Conservation (phyloP, 805 yeast species). For the Suhomyces xylopsoci region DNA sequence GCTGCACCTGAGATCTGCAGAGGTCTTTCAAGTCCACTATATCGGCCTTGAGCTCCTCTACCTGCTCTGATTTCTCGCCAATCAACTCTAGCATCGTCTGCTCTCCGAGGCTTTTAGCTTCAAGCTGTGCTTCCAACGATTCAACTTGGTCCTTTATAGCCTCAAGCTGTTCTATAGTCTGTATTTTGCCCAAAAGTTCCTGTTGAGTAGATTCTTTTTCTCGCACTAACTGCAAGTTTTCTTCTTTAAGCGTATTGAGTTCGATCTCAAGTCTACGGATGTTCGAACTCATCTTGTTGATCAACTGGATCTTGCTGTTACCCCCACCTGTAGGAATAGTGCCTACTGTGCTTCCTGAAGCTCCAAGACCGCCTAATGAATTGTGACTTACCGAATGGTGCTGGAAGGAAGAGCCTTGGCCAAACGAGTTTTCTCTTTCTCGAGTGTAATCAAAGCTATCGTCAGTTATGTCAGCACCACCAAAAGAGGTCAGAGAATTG, state of each 20-base stretch:
- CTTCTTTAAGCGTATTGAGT: slow-evolving; percentile 60
- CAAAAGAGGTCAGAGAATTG: slow-evolving; percentile 15
- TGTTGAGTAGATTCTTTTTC: slow-evolving; percentile 68
- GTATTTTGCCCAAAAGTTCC: slow-evolving; percentile 53
- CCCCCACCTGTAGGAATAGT: slow-evolving; percentile 9
- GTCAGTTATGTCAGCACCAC: background rate
- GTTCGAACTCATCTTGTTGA: slow-evolving; percentile 71
- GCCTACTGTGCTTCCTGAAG: slow-evolving; percentile 2
- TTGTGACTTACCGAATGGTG: background rate
- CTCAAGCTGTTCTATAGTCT: slow-evolving; percentile 24
- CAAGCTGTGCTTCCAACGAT: slow-evolving; percentile 27
- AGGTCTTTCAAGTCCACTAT: slow-evolving; percentile 85
- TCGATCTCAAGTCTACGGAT: slow-evolving; percentile 82
- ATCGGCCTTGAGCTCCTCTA: slow-evolving; percentile 83
- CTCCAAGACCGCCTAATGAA: background rate
- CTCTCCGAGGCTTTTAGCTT: slow-evolving; percentile 37
- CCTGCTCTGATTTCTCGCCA: slow-evolving; percentile 85
- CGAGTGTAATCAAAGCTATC: background rate
- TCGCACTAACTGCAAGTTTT: slow-evolving; percentile 46
- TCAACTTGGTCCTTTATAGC: slow-evolving; percentile 29
- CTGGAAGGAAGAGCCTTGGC: background rate
- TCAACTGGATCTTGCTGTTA: slow-evolving; percentile 51
- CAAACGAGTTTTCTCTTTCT: slow-evolving; percentile 7
- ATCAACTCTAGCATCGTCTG: slow-evolving; percentile 63
- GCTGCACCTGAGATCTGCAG: slow-evolving; percentile 80